Percentiles rank a stretch among this genome's conserved stretches.
Conservation (phyloP, 2,329 filamentous ascomycete species). For the Dactylonectria macrodidyma region DNA sequence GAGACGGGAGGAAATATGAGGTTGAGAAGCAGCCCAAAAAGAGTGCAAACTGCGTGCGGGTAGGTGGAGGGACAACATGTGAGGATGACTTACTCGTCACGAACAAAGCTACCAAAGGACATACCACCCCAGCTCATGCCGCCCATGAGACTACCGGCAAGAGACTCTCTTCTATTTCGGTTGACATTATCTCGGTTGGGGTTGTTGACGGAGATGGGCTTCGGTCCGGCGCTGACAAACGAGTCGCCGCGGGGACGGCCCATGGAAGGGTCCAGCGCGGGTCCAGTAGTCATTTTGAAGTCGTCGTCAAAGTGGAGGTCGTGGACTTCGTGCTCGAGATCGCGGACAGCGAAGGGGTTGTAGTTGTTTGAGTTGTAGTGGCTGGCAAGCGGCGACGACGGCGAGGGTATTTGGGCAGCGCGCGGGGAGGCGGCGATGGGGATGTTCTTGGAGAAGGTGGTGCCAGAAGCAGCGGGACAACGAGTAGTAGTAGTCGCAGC, state of each 20-base stretch:
- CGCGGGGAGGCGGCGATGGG: conserved; percentile 41
- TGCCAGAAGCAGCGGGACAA: conserved; percentile 40
- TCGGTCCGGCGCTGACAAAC: conserved; percentile 75
- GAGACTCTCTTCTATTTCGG: conserved; percentile 72
- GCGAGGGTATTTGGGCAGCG: conserved; percentile 33
- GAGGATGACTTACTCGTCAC: conserved; percentile 86
- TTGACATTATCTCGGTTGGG: conserved; percentile 72
- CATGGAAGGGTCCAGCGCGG: conserved; percentile 70
- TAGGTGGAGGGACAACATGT: conserved; percentile 32
- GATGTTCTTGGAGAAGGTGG: conserved; percentile 53
- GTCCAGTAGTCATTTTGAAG: conserved; percentile 72
- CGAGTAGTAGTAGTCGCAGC: conserved; percentile 43
- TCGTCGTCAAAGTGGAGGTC: conserved; percentile 47
- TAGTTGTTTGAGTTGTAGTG: conserved; percentile 19
- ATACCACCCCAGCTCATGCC: conserved; percentile 98
- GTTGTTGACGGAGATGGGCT: conserved; percentile 78
- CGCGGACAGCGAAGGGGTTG: conserved; percentile 45
- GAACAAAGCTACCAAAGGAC: conserved; percentile 96
- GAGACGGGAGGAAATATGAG: conserved; percentile 5
- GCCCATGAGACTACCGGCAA: conserved; percentile 77
- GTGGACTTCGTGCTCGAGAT: conserved; percentile 47
- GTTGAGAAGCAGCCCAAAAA: conserved; percentile 18
- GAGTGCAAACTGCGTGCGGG: conserved; percentile 11
- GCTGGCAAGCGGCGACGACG: conserved; percentile 4
- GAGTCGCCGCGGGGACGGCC: conserved; percentile 74